A percentile compares a stretch with the other conserved stretches of the same genome.
Evolutionary conservation across 306 rosid species (phyloP).

Genomic region (Cajanus cajan): DNA sequence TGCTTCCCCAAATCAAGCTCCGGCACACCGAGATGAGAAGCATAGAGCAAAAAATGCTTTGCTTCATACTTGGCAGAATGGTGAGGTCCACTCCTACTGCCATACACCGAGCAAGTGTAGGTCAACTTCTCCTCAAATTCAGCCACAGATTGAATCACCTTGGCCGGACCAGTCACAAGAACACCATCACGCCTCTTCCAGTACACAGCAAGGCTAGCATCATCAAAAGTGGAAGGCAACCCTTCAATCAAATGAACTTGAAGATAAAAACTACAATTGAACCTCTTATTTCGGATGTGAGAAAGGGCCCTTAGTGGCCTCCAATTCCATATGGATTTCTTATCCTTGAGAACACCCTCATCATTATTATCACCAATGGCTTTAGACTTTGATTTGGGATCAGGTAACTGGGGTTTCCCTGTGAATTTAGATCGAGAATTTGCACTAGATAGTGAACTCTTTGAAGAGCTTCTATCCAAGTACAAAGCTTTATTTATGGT

Average conservation of each 20-base stretch:
- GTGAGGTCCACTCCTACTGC: slow-evolving; percentile 87
- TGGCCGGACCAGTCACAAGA: slow-evolving; percentile 58
- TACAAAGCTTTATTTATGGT: slow-evolving; percentile 69
- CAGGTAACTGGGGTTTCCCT: slow-evolving; percentile 44
- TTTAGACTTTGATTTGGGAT: slow-evolving; percentile 51
- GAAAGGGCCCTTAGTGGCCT: slow-evolving; percentile 72
- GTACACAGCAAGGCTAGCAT: slow-evolving; percentile 61
- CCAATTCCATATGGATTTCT: slow-evolving; percentile 95
- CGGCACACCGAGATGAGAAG: slow-evolving; percentile 55
- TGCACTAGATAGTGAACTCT: slow-evolving; percentile 36
- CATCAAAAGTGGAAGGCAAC: slow-evolving; percentile 54
- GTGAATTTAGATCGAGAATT: slow-evolving; percentile 36
- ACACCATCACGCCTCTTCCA: slow-evolving; percentile 85
- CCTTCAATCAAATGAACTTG: slow-evolving; percentile 75
- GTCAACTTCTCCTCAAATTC: slow-evolving; percentile 77
- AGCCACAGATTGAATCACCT: slow-evolving; percentile 53
- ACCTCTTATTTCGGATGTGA: slow-evolving; percentile 64
- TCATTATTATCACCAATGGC: slow-evolving; percentile 23
- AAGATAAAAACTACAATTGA: slow-evolving; percentile 84
- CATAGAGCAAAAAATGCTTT: slow-evolving; percentile 77
- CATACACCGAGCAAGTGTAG: slow-evolving; percentile 81
- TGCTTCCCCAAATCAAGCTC: slow-evolving; percentile 92
- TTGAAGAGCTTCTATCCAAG: slow-evolving; percentile 45
- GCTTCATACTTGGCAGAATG: slow-evolving; percentile 96
- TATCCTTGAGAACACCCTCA: slow-evolving; percentile 54